phyloP scores from a whole-genome alignment of 2,329 filamentous ascomycete genomes.

The Graphilbum sp. region DNA sequence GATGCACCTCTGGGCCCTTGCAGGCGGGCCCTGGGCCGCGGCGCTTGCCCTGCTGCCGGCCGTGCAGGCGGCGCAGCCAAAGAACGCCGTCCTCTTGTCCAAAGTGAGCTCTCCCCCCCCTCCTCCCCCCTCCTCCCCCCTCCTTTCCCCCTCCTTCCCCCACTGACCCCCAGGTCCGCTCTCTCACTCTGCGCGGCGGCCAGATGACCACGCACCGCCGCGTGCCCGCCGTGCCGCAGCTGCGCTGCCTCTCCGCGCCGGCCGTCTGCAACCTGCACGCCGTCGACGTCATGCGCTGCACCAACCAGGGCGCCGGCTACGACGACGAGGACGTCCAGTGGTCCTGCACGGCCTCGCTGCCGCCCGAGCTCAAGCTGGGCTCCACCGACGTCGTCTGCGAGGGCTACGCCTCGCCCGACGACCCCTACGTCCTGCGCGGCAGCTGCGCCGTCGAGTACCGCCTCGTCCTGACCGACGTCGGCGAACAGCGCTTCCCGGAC shows the following conservation, averaged over 20 bases:
- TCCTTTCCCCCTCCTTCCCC: background rate
- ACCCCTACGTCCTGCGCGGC: conserved; percentile 76
- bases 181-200: conserved; percentile 56
- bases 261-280: conserved; percentile 52
- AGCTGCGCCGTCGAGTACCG: conserved; percentile 88
- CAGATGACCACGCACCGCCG: conserved; percentile 60
- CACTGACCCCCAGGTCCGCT: conserved; percentile 39
- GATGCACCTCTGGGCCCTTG: background rate
- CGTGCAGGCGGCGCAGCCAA: conserved; percentile 16
- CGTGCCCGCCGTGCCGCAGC: conserved; percentile 58
- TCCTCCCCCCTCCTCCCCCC: background rate
- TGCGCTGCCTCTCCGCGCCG: conserved; percentile 54
- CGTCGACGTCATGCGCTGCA: conserved; percentile 76
- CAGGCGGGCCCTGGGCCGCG: no score
- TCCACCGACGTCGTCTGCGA: conserved; percentile 86
- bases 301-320: conserved; percentile 71
- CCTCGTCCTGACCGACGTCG: conserved; percentile 58
- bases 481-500: conserved; percentile 53
- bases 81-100: conserved; percentile 39
- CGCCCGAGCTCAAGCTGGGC: conserved; percentile 52
- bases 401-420: conserved; percentile 61
- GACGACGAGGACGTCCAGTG: conserved; percentile 70
- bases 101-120: conserved; percentile 31
- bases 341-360: conserved; percentile 57
- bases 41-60: conserved; percentile 1